Percentiles rank a stretch among this genome's conserved stretches.
phyloP scores from a whole-genome alignment of 768 basidiomycete genomes.

The Chlorophyllum brunneum region DNA sequence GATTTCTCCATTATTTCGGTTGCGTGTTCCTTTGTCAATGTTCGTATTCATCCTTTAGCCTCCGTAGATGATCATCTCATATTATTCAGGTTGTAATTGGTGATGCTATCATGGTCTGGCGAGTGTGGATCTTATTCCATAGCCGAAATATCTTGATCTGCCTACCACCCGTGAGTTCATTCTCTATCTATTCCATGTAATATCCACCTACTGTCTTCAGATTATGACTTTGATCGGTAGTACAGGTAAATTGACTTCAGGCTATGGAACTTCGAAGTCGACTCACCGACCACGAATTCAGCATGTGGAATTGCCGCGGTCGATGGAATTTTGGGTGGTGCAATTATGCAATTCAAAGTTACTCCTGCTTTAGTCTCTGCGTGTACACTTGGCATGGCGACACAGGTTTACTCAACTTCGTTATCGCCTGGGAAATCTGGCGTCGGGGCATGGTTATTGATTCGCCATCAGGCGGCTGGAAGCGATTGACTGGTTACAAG shows the following conservation, averaged over 20 bases:
- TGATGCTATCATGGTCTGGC: slow-evolving; percentile 3
- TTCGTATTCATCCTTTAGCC: too few species aligned
- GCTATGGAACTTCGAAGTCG: too few species aligned
- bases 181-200: not conserved
- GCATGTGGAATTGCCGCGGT: not conserved
- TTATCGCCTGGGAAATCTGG: slow-evolving; percentile 4
- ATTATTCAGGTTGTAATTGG: not conserved
- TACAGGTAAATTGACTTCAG: too few species aligned
- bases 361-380: not conserved
- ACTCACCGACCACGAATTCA: too few species aligned
- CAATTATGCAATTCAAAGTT: not conserved
- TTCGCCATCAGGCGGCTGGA: not conserved
- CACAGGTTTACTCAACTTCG: not conserved
- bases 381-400: not conserved
- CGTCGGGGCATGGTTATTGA: not conserved
- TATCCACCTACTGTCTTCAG: too few species aligned
- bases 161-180: not conserved
- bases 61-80: too few species aligned
- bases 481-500: not conserved
- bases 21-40: not conserved
- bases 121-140: slow-evolving; percentile 2
- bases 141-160: not conserved
- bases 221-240: not conserved
- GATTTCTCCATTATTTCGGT: not conserved
- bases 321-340: not conserved